Evolutionary conservation across 345 rosid genomes (phyloP), one percentile per base, ranked within the genome.

Genomic region (Combretum micranthum): DNA sequence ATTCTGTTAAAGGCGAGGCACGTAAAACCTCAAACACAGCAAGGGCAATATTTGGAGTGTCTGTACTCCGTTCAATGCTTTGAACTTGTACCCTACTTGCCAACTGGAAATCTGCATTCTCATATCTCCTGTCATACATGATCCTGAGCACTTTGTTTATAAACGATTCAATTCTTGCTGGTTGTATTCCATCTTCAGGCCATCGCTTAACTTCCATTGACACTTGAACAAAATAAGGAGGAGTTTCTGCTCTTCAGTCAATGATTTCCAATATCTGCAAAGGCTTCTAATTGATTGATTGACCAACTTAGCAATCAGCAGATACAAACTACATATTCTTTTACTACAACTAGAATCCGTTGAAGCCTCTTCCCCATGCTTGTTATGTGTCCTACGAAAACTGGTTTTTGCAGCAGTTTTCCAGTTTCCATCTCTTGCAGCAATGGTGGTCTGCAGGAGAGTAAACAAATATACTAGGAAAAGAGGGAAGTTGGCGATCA

Each of bases 161-260:
- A 53, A 61, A 71, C 44, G 75, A 70, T 50, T 70, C 69, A 12
- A 77, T 64, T 55, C 66, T 68, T 57, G 70, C 76, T 0, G 75
- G 82, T 52, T 70, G 82, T 56, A 73, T 67, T 14, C 78, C 82
- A 62, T 77, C 82, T 51, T 66, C 73, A 0, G 78, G 78, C 82
- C 78, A 73, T 22, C 47, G 42, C 56, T 67, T 61, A 13, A 77
- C 82, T 23, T 73, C 68, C 70, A 77, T 64, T 3, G 78, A 73
- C 56, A 77, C 44, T 65, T 77, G 82, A 10, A 77, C 77, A 43
- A 77, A 77, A 57, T 67, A 71, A 12, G 78, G 82, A 42, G 82
- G 76, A 37, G 78, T 52, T 68, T 77, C 78, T 20, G 74, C 82
- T 55, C 69, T 23, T 53, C 67, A 20, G 74, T 77, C 37, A 73